Percentiles rank a stretch among this genome's conserved stretches.
These are phyloP conservation scores for Hypoxylon fragiforme DNA, from an alignment of 495 filamentous ascomycete species.

Conservation along the genomic window DNA sequence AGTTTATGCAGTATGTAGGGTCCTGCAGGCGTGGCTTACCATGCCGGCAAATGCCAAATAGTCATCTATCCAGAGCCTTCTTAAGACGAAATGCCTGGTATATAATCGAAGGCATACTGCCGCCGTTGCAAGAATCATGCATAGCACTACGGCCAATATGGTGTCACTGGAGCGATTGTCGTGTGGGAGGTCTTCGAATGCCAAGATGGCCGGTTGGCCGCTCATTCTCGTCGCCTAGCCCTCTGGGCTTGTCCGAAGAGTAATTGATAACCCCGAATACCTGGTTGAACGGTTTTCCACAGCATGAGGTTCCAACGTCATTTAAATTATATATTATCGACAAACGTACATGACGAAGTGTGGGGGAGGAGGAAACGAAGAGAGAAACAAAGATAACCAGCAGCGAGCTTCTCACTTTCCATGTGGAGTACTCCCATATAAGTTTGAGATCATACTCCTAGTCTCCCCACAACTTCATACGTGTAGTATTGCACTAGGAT, in stretches of 20 bases:
- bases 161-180: constrained; percentile 18
- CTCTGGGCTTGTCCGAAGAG: constrained; percentile 1
- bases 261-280: constrained; percentile 7
- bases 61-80: constrained; percentile 22
- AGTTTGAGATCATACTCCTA: neutral
- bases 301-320: constrained; percentile 12
- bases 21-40: constrained; percentile 15
- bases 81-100: constrained; percentile 23
- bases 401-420: neutral
- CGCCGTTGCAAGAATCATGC: constrained; percentile 14
- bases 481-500: constrained; percentile 9
- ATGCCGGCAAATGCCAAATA: constrained; percentile 23
- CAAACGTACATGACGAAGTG: neutral
- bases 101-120: constrained; percentile 29
- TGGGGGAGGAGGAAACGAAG: too few species aligned
- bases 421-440: constrained; percentile 12
- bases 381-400: constrained; percentile 5
- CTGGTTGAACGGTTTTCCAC: constrained; percentile 18
- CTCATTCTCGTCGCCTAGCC: neutral
- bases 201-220: neutral
- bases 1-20: too few species aligned
- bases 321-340: constrained; percentile 1
- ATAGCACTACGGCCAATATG: constrained; percentile 21
- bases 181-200: constrained; percentile 12
- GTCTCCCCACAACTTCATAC: constrained; percentile 15